Conservation (phyloP, 1,284 basidiomycete genomes). For the Cutaneotrichosporon dermatis region DNA sequence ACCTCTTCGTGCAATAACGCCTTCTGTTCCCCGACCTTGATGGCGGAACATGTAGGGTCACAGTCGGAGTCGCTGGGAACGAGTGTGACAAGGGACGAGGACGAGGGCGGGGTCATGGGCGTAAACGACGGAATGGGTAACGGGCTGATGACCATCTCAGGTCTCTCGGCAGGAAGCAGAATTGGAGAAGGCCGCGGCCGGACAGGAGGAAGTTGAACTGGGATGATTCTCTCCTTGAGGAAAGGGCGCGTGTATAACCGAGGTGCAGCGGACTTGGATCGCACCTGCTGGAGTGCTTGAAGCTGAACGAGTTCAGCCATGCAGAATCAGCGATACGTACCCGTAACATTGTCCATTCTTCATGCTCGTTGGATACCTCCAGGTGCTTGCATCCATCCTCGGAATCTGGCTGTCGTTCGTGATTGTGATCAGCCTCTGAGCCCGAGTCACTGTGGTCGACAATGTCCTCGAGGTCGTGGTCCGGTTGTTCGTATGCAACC, state of each 20-base stretch:
- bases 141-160: background rate
- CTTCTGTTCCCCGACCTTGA: background rate
- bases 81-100: background rate
- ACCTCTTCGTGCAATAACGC: background rate
- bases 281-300: background rate
- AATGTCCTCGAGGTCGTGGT: background rate
- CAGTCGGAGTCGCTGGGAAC: background rate
- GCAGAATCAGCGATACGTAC: background rate
- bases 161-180: background rate
- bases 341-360: background rate
- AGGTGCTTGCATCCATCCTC: too few relatives aligned
- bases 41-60: background rate
- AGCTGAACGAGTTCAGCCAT: background rate
- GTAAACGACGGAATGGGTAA: background rate
- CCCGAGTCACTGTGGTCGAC: too few relatives aligned
- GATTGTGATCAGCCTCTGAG: too few relatives aligned
- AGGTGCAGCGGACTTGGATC: background rate
- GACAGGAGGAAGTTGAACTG: background rate
- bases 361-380: background rate
- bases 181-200: background rate
- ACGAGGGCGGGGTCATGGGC: background rate
- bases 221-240: background rate
- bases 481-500: constrained; percentile 2
- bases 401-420: too few relatives aligned
- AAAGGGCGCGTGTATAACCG: background rate